These are phyloP conservation scores for Nakataea oryzae DNA, from an alignment of 2,329 filamentous ascomycete species.

Conservation along the genomic window DNA sequence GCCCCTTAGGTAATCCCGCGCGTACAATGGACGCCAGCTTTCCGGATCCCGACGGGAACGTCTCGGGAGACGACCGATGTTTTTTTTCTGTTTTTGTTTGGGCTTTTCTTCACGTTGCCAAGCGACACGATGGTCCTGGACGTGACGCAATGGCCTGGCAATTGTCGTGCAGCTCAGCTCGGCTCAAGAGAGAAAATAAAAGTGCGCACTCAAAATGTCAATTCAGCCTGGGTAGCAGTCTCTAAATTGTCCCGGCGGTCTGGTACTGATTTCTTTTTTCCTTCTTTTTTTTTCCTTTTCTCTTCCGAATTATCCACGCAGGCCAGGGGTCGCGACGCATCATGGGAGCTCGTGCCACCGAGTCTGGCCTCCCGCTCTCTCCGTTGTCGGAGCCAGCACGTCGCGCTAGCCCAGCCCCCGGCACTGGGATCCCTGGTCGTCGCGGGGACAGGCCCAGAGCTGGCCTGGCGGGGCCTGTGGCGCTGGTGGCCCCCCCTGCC, in stretches of 20 bases:
- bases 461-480: not conserved
- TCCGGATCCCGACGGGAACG: not conserved
- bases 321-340: not conserved
- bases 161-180: not conserved
- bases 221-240: not conserved
- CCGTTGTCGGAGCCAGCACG: not conserved
- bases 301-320: not conserved
- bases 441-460: too few relatives aligned
- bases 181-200: not conserved
- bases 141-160: not conserved
- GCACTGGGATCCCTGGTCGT: too few relatives aligned
- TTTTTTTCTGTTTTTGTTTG: not conserved
- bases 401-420: not conserved
- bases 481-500: too few relatives aligned
- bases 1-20: constrained; percentile 3
- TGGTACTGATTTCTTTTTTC: not conserved
- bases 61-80: not conserved
- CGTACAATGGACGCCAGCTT: constrained; percentile 1
- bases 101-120: not conserved
- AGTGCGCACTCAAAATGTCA: not conserved
- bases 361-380: not conserved
- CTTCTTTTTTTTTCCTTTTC: too few relatives aligned
- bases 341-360: not conserved
- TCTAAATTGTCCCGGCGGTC: not conserved
- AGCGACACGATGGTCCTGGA: not conserved